Conservation (phyloP, 768 basidiomycete genomes). For the Kwoniella sp. region DNA sequence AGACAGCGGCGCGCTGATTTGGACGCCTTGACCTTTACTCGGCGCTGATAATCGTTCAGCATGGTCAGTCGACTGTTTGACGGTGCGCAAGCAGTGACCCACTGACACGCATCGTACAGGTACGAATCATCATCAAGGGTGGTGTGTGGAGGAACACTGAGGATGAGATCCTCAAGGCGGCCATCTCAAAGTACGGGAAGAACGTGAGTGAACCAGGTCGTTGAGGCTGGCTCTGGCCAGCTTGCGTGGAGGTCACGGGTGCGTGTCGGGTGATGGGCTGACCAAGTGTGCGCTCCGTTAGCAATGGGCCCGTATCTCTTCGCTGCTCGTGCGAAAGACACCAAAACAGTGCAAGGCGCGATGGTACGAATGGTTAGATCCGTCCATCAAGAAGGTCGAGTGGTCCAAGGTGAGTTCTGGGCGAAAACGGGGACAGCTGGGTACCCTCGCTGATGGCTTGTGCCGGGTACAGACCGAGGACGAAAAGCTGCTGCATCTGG, state of each 20-base stretch:
- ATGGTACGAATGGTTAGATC: conserved; percentile 99
- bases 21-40: too few species aligned
- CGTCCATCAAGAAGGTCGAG: conserved; percentile 98
- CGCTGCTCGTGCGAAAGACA: conserved; percentile 93
- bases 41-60: too few species aligned
- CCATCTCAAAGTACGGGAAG: conserved; percentile 61
- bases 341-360: conserved; percentile 92
- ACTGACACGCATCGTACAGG: too few species aligned
- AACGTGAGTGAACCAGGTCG: conserved; percentile 42
- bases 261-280: background rate
- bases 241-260: background rate
- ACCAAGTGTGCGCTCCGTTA: background rate
- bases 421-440: too few species aligned
- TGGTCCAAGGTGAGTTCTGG: conserved; percentile 93
- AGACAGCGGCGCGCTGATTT: too few species aligned
- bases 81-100: too few species aligned
- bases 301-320: conserved; percentile 89
- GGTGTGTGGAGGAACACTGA: conserved; percentile 52
- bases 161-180: conserved; percentile 97
- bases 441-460: background rate
- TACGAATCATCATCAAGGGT: conserved; percentile 51
- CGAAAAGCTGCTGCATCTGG: conserved; percentile 94
- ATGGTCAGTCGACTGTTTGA: too few species aligned
- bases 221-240: background rate
- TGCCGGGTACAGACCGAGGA: conserved; percentile 70